A percentile compares a stretch with the other conserved stretches of the same genome.
These are phyloP conservation scores for Globisporangium polare DNA, from an alignment of 352 stramenopile species.

Conservation along the genomic window DNA sequence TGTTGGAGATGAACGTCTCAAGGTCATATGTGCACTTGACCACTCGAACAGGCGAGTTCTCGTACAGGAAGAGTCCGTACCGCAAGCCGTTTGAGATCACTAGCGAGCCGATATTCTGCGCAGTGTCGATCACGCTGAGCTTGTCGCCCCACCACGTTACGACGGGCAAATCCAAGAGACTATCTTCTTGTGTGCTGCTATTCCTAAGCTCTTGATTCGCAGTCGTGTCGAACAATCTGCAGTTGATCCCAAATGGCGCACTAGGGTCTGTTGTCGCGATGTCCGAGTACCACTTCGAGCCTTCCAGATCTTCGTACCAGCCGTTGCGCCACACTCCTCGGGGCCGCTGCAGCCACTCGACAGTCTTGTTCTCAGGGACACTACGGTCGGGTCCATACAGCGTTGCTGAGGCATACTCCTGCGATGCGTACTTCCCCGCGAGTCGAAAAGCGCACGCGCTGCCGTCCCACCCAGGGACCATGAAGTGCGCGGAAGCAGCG, in stretches of 20 bases:
- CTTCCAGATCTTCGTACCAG: conserved; percentile 25
- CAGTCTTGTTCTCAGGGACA: conserved; percentile 18
- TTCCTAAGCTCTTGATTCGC: neutral
- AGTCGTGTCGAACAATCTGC: conserved; percentile 19
- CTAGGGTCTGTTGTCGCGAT: conserved; percentile 13
- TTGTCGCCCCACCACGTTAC: neutral
- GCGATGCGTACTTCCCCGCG: conserved; percentile 8
- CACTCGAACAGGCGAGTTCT: neutral
- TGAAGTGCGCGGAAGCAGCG: conserved; percentile 10
- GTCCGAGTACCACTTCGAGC: conserved; percentile 18
- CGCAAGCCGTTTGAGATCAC: neutral
- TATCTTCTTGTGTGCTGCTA: too few relatives aligned
- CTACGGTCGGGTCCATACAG: conserved; percentile 4
- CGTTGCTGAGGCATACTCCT: neutral
- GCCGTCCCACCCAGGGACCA: conserved; percentile 23
- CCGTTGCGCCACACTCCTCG: conserved; percentile 29
- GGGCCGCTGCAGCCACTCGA: conserved; percentile 14
- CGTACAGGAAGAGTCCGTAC: neutral
- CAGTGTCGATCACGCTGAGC: neutral
- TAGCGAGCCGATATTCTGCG: neutral
- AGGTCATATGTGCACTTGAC: neutral
- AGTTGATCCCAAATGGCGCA: conserved; percentile 10
- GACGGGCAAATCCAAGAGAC: neutral
- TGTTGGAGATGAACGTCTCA: neutral
- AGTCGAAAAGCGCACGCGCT: conserved; percentile 15